Percentiles rank a stretch among this genome's conserved stretches.
Evolutionary conservation across 371 early-diverging fungal genomes (phyloP).

Genomic region (Mucor velutinosus): DNA sequence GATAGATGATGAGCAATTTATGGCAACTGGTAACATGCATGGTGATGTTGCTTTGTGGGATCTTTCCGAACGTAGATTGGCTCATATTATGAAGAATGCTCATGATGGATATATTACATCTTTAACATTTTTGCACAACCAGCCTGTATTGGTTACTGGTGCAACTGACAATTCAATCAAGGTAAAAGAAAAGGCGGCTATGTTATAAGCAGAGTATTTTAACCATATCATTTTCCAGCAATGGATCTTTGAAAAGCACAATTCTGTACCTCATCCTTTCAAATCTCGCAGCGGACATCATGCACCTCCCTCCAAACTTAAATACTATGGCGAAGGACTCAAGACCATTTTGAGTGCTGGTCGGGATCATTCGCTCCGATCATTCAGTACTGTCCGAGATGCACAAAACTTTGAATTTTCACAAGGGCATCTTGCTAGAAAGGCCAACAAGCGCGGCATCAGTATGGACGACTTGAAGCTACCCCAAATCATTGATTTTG

Average conservation of each 20-base stretch:
- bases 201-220: not conserved
- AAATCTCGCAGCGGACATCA: slow-evolving; percentile 87
- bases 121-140: slow-evolving; percentile 77
- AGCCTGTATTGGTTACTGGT: slow-evolving; percentile 87
- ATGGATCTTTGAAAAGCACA: slow-evolving; percentile 92
- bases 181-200: slow-evolving; percentile 32
- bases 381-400: slow-evolving; percentile 85
- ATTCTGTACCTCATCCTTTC: slow-evolving; percentile 78
- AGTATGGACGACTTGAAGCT: slow-evolving; percentile 70
- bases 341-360: slow-evolving; percentile 77
- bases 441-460: slow-evolving; percentile 61
- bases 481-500: slow-evolving; percentile 75
- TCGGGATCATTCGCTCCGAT: slow-evolving; percentile 80
- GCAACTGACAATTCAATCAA: slow-evolving; percentile 91
- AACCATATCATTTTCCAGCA: slow-evolving; percentile 47
- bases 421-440: slow-evolving; percentile 68
- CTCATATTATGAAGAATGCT: slow-evolving; percentile 79
- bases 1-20: slow-evolving; percentile 75
- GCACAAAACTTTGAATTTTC: slow-evolving; percentile 83
- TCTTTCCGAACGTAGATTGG: slow-evolving; percentile 72
- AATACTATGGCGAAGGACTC: slow-evolving; percentile 76
- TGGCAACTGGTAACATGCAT: slow-evolving; percentile 86
- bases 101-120: slow-evolving; percentile 81
- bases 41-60: slow-evolving; percentile 96
- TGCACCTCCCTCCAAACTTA: slow-evolving; percentile 79